Evolutionary conservation across 208 protist genomes (phyloP), one percentile per base, ranked within the genome.

Genomic region (Wallacemonas sp.): DNA sequence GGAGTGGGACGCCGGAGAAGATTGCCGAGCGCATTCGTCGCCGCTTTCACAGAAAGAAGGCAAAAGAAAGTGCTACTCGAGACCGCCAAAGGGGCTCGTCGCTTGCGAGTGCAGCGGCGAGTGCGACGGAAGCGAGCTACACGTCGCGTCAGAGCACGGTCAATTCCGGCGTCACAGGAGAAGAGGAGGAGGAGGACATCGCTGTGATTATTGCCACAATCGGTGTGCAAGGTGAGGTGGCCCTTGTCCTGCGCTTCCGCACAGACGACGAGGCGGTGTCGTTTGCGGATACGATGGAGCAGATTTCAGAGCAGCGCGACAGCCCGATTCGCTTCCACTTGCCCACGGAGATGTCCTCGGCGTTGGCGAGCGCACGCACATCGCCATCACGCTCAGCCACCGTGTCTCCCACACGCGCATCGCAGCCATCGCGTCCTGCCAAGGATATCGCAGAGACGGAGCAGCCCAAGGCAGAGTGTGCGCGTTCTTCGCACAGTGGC

Each of bases 161-260:
- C n/a, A n/a, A n/a, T n/a, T n/a, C n/a, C n/a, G n/a, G n/a, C n/a
- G n/a, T n/a, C n/a, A n/a, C n/a, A n/a, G n/a, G n/a, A n/a, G n/a
- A n/a, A n/a, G n/a, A n/a, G n/a, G n/a, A n/a, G n/a, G n/a, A 15
- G 9, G 51, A 6, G 6, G 51, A 41, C 30, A 21, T 39, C 30
- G 34, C 51, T 14, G 41, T 58, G 51, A 58, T 65, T 12, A 60
- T 79, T 24, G 68, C 58, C 9, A 70, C 73, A 0, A 39, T 79
- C 31, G 66, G 68, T 42, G 62, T 80, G 24, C 49, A 42, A 9
- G 42, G 53, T 2, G 75, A 80, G 65, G 28, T 66, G 1, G 54
- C 64, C 28, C 75, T 80, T 44, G 75, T 65, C 19, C 56, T 80
- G 28, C 68, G 73, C 38, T 65, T 80, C 15, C 42, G 41, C 22